Percentiles rank a stretch among this genome's conserved stretches.
Evolutionary conservation across 2,329 filamentous ascomycete genomes (phyloP).

Genomic region (Calonectria fujianensis): DNA sequence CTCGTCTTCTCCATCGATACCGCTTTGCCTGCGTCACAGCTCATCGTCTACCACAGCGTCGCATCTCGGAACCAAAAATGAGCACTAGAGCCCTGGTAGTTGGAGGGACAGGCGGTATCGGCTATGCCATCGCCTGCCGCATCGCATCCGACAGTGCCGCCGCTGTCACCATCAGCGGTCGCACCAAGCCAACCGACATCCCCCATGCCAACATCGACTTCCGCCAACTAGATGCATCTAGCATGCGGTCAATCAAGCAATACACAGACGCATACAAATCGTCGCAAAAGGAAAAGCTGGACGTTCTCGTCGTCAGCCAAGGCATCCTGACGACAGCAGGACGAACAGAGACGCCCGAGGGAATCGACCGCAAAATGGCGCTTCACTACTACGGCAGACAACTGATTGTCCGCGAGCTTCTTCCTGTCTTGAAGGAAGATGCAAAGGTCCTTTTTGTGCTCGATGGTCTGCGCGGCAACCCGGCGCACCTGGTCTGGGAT

Average conservation of each 20-base stretch:
- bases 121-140: constrained; percentile 61
- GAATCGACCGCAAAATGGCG: constrained; percentile 67
- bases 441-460: constrained; percentile 64
- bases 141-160: constrained; percentile 55
- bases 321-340: constrained; percentile 61
- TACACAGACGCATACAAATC: constrained; percentile 56
- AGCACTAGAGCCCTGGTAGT: constrained; percentile 57
- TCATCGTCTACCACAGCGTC: background rate
- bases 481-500: constrained; percentile 59
- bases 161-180: constrained; percentile 59
- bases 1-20: background rate
- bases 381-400: constrained; percentile 69
- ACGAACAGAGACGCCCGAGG: constrained; percentile 64
- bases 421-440: constrained; percentile 60
- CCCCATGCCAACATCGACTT: constrained; percentile 60
- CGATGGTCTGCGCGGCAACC: constrained; percentile 57
- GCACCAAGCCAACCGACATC: constrained; percentile 55
- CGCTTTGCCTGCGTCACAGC: background rate
- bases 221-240: constrained; percentile 57
- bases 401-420: constrained; percentile 64
- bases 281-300: constrained; percentile 47
- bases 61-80: constrained; percentile 33
- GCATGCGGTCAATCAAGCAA: constrained; percentile 59
- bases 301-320: constrained; percentile 63
- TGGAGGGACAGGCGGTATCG: constrained; percentile 61